phyloP scores from a whole-genome alignment of 768 basidiomycete genomes.

The Termitomyces sp. region DNA sequence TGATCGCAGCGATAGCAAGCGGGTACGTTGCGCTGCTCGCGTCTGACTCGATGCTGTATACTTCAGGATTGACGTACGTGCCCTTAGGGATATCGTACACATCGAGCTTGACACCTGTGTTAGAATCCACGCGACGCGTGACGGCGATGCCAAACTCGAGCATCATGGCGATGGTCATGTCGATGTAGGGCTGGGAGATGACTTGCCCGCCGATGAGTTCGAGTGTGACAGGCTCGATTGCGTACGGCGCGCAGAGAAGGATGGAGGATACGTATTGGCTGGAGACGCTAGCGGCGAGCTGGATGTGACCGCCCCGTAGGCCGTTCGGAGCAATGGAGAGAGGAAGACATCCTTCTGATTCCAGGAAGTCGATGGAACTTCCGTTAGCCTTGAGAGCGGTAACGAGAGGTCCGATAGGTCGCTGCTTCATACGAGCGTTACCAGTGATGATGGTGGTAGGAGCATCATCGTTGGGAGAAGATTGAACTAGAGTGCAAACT shows the following conservation, averaged over 20 bases:
- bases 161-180: constrained; percentile 99
- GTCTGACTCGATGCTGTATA: constrained; percentile 92
- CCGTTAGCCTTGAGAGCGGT: constrained; percentile 84
- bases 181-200: constrained; percentile 98
- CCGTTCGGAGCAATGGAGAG: constrained; percentile 83
- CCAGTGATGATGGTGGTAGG: constrained; percentile 85
- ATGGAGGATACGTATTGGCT: constrained; percentile 99
- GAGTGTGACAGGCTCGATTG: constrained; percentile 74
- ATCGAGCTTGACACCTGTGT: constrained; percentile 62
- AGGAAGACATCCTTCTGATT: constrained; percentile 81
- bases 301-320: constrained; percentile 75
- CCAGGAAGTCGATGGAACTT: constrained; percentile 72
- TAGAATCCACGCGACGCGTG: constrained; percentile 55
- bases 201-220: constrained; percentile 93
- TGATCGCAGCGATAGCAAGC: constrained; percentile 94
- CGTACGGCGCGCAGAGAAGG: constrained; percentile 95
- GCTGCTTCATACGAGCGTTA: constrained; percentile 98
- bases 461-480: constrained; percentile 30
- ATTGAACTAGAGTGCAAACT: constrained; percentile 84
- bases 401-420: constrained; percentile 94
- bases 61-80: constrained; percentile 70
- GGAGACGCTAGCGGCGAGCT: constrained; percentile 90
- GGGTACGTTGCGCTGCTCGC: constrained; percentile 97
- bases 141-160: constrained; percentile 83
- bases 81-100: constrained; percentile 86